Percentiles rank a stretch among this genome's conserved stretches.
Conservation (phyloP, 2,329 filamentous ascomycete genomes). For the Canariomyces notabilis region DNA sequence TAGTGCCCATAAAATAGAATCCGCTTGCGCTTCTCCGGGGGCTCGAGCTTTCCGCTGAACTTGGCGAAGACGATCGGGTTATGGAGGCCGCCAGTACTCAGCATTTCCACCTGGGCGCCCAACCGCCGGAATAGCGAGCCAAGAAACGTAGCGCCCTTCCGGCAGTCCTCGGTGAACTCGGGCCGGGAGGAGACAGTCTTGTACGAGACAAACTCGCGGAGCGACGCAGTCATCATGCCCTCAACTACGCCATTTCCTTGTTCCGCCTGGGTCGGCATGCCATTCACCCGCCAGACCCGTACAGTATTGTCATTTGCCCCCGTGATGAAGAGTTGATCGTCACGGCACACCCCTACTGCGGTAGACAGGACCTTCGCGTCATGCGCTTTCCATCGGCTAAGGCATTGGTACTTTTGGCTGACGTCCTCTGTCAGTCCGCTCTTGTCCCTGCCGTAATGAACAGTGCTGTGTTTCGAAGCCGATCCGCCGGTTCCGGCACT, state of each 20-base stretch:
- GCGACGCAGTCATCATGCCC: conserved; percentile 61
- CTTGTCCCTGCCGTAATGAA: conserved; percentile 56
- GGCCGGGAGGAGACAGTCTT: conserved; percentile 85
- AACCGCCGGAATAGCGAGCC: conserved; percentile 88
- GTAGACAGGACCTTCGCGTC: conserved; percentile 83
- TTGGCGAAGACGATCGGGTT: conserved; percentile 93
- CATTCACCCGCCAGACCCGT: conserved; percentile 75
- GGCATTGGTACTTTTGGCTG: conserved; percentile 44
- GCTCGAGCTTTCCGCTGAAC: conserved; percentile 70
- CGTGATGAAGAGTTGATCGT: conserved; percentile 81
- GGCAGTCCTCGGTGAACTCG: conserved; percentile 85
- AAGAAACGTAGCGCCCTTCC: conserved; percentile 84
- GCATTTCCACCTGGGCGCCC: conserved; percentile 81
- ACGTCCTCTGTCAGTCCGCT: conserved; percentile 45
- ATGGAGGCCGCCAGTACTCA: conserved; percentile 68
- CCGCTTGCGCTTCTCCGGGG: conserved; percentile 66
- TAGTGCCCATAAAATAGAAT: conserved; percentile 98
- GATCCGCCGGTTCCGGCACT: conserved; percentile 87
- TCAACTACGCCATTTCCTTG: conserved; percentile 37
- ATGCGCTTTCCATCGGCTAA: conserved; percentile 55
- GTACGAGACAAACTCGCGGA: conserved; percentile 84
- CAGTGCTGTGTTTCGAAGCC: conserved; percentile 67
- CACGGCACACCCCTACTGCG: conserved; percentile 63
- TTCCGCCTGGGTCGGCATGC: conserved; percentile 36
- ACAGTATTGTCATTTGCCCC: conserved; percentile 90